Percentiles rank a stretch among this genome's conserved stretches.
phyloP scores from a whole-genome alignment of 495 filamentous ascomycete species.

The Neurospora sp. region DNA sequence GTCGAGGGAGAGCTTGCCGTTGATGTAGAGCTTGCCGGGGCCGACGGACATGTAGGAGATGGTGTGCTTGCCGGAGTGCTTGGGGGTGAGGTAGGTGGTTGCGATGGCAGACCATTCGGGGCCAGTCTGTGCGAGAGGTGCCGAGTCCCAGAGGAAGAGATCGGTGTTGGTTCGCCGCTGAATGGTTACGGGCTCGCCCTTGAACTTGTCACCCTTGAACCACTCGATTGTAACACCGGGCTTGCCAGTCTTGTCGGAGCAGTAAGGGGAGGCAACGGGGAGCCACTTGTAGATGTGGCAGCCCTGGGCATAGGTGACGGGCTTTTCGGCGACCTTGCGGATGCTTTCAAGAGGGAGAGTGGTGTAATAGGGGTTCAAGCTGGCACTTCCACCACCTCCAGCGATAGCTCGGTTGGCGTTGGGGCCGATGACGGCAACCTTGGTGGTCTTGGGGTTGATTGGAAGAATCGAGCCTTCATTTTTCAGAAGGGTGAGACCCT shows the following conservation, averaged over 20 bases:
- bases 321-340: constrained; percentile 30
- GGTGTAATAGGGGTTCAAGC: constrained; percentile 69
- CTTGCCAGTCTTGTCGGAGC: constrained; percentile 44
- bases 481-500: constrained; percentile 71
- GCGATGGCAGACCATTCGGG: constrained; percentile 51
- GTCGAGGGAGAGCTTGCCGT: constrained; percentile 63
- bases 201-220: constrained; percentile 52
- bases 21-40: constrained; percentile 57
- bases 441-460: constrained; percentile 48
- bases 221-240: constrained; percentile 53
- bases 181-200: constrained; percentile 41
- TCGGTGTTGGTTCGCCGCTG: constrained; percentile 51
- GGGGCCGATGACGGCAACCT: constrained; percentile 70
- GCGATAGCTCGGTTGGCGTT: constrained; percentile 70
- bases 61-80: constrained; percentile 52
- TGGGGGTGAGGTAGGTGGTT: constrained; percentile 44
- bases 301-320: constrained; percentile 43
- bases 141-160: constrained; percentile 60
- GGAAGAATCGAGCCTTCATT: constrained; percentile 62
- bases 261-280: constrained; percentile 48
- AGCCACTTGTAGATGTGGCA: constrained; percentile 58
- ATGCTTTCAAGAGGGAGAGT: constrained; percentile 49
- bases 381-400: constrained; percentile 73
- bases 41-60: constrained; percentile 71
- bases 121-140: constrained; percentile 45